A percentile compares a stretch with the other conserved stretches of the same genome.
Conservation (phyloP, 2,329 filamentous ascomycete species). For the Phoma sp. region DNA sequence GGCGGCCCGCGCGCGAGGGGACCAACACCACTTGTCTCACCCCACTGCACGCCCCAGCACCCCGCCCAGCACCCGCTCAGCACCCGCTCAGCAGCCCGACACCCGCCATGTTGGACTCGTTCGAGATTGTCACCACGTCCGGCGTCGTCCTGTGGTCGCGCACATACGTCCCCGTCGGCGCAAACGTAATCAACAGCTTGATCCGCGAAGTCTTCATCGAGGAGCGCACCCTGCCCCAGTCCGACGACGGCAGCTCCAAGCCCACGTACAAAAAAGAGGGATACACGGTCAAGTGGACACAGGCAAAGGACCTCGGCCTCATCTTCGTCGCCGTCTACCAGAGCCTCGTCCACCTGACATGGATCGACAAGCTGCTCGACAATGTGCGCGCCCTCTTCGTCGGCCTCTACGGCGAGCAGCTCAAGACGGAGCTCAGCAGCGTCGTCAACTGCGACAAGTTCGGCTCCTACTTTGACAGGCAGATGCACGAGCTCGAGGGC, state of each 20-base stretch:
- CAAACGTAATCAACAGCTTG: conserved; percentile 88
- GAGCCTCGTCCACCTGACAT: conserved; percentile 90
- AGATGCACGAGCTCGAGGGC: conserved; percentile 80
- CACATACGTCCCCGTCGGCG: conserved; percentile 78
- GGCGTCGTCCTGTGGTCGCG: conserved; percentile 97
- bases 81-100: background rate
- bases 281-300: conserved; percentile 93
- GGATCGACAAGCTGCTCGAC: conserved; percentile 96
- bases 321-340: conserved; percentile 99
- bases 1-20: conserved; percentile 11
- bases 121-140: conserved; percentile 94
- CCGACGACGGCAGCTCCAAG: conserved; percentile 68
- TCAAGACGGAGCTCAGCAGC: conserved; percentile 80
- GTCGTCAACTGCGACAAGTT: conserved; percentile 78
- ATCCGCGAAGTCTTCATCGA: conserved; percentile 98
- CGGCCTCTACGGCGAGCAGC: conserved; percentile 85
- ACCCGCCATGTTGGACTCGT: conserved; percentile 82
- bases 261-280: conserved; percentile 87
- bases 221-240: conserved; percentile 73
- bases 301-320: conserved; percentile 87
- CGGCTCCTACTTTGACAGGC: conserved; percentile 92
- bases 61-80: background rate
- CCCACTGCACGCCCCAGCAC: conserved; percentile 5
- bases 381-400: conserved; percentile 93
- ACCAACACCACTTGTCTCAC: conserved; percentile 7